These are phyloP conservation scores for Aspergillus fijiensis DNA, from an alignment of 2,329 filamentous ascomycete species.

Conservation along the genomic window DNA sequence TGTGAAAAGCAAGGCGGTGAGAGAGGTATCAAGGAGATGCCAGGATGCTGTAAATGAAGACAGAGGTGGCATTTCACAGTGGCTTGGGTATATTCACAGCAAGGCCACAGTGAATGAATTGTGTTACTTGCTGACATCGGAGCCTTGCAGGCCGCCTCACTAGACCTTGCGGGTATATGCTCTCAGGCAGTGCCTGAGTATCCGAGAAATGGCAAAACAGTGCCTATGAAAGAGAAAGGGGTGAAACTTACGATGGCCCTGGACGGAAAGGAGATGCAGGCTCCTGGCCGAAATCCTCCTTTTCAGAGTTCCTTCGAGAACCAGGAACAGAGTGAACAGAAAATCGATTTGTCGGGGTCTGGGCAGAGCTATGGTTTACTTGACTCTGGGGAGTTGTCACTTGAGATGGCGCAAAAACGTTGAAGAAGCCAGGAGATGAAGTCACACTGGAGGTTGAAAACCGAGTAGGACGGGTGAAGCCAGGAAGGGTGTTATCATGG, in stretches of 20 bases:
- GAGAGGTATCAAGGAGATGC: not conserved
- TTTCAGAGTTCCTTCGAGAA: conserved; percentile 85
- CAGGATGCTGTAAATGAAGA: not conserved
- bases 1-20: not conserved
- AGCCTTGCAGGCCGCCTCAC: not conserved
- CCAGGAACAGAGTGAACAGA: conserved; percentile 83
- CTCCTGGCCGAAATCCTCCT: conserved; percentile 75
- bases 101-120: conserved; percentile 2
- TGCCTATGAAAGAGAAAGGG: not conserved
- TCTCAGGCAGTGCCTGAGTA: not conserved
- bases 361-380: conserved; percentile 53
- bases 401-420: conserved; percentile 71
- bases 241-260: conserved; percentile 71
- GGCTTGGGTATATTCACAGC: not conserved
- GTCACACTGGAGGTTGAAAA: conserved; percentile 87
- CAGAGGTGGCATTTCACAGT: not conserved
- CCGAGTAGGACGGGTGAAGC: conserved; percentile 79
- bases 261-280: conserved; percentile 63
- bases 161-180: not conserved
- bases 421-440: conserved; percentile 73
- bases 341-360: conserved; percentile 60
- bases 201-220: not conserved
- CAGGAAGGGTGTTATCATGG: conserved; percentile 75
- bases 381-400: conserved; percentile 73
- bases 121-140: not conserved